These are phyloP conservation scores for Brasenia schreberi DNA, from an alignment of 164 flowering plant species.

Conservation along the genomic window DNA sequence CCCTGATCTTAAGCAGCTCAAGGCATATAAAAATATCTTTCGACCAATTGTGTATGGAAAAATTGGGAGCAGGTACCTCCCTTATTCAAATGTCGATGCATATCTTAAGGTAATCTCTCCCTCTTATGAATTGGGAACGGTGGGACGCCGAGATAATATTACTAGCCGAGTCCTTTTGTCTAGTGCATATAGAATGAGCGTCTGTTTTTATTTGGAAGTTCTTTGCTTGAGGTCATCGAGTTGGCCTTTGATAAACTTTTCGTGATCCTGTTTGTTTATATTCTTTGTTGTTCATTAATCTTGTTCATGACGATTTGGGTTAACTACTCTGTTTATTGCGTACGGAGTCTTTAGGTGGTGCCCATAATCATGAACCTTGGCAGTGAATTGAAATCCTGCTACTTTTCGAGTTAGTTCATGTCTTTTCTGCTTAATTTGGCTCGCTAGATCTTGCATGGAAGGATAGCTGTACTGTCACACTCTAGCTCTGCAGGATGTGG, in stretches of 20 bases:
- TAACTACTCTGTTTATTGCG: too few species aligned
- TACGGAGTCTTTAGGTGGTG: too few species aligned
- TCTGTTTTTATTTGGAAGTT: background rate
- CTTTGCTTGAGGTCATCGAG: too few species aligned
- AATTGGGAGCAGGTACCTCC: slow-evolving; percentile 46
- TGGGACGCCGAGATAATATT: background rate
- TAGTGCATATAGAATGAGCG: background rate
- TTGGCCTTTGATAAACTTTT: background rate
- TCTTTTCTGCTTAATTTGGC: too few species aligned
- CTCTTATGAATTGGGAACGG: background rate
- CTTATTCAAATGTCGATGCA: slow-evolving; percentile 56
- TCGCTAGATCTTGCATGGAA: too few species aligned
- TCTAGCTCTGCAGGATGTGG: too few species aligned
- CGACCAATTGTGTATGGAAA: slow-evolving; percentile 22
- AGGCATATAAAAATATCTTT: slow-evolving; percentile 13
- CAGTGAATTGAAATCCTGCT: too few species aligned
- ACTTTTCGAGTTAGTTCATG: too few species aligned
- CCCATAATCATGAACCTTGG: too few species aligned
- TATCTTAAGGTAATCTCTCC: slow-evolving; percentile 47
- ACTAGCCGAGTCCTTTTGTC: background rate
- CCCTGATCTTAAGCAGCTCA: slow-evolving; percentile 23
- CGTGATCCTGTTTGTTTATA: background rate
- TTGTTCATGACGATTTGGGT: too few species aligned
- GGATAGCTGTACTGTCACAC: too few species aligned
- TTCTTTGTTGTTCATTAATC: background rate